These are phyloP conservation scores for Alternaria infectoria DNA, from an alignment of 2,329 filamentous ascomycete genomes.

Conservation along the genomic window DNA sequence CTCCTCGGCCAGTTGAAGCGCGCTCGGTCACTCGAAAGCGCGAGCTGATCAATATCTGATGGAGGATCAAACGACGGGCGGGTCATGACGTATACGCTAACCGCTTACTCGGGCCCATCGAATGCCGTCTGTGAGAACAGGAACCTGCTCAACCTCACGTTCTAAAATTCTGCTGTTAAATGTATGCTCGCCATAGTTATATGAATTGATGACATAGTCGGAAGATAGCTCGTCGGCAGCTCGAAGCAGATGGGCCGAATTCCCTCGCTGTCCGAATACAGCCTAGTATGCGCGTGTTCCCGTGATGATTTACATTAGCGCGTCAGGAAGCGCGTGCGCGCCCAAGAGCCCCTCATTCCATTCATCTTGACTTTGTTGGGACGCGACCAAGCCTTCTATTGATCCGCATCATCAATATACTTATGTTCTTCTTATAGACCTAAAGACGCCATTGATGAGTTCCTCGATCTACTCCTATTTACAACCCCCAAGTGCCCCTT, in stretches of 20 bases:
- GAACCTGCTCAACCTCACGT: background rate
- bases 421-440: background rate
- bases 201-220: background rate
- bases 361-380: background rate
- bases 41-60: background rate
- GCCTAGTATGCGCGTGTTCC: slow-evolving; percentile 11
- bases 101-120: background rate
- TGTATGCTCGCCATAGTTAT: background rate
- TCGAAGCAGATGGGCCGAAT: background rate
- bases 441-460: background rate
- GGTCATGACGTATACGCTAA: slow-evolving; percentile 9
- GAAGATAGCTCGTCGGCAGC: background rate
- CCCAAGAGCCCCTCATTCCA: slow-evolving; percentile 1
- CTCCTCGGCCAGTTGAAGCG: background rate
- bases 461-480: background rate
- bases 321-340: slow-evolving; percentile 13
- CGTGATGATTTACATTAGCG: slow-evolving; percentile 40
- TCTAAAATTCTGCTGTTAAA: background rate
- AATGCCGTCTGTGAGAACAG: background rate
- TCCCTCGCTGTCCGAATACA: background rate
- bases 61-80: background rate
- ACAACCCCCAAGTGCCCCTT: background rate
- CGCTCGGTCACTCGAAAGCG: background rate
- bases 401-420: background rate
- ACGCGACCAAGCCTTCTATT: background rate